phyloP scores from a whole-genome alignment of 2,329 filamentous ascomycete species.

The Alternaria triticina region DNA sequence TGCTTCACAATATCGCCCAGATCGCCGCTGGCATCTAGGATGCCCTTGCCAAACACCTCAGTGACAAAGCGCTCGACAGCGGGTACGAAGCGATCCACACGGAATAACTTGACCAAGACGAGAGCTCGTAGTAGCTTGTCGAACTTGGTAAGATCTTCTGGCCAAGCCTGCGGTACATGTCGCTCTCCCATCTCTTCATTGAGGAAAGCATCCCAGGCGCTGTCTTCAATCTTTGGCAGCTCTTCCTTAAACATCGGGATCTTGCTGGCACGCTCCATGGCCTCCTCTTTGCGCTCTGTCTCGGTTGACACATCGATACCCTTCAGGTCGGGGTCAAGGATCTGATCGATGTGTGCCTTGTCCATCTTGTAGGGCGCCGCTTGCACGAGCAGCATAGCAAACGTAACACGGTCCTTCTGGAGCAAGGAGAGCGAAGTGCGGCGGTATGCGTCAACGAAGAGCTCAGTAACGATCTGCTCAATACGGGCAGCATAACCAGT shows the following conservation, averaged over 20 bases:
- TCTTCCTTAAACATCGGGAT: conserved; percentile 76
- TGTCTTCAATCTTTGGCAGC: conserved; percentile 66
- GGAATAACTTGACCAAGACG: conserved; percentile 90
- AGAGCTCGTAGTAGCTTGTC: conserved; percentile 84
- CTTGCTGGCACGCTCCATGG: conserved; percentile 71
- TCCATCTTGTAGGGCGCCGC: conserved; percentile 97
- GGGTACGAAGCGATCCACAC: conserved; percentile 93
- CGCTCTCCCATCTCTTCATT: conserved; percentile 86
- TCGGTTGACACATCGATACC: conserved; percentile 81
- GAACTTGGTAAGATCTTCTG: conserved; percentile 65
- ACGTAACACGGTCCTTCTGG: conserved; percentile 91
- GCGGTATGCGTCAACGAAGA: conserved; percentile 91
- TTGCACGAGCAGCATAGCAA: conserved; percentile 94
- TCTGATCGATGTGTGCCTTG: conserved; percentile 81
- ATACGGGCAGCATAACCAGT: conserved; percentile 79
- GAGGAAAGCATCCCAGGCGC: conserved; percentile 82
- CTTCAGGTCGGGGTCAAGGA: conserved; percentile 78
- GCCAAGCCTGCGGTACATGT: conserved; percentile 78
- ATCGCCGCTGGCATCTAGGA: conserved; percentile 86
- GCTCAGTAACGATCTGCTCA: conserved; percentile 86
- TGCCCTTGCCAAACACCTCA: conserved; percentile 79
- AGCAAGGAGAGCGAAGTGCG: conserved; percentile 91
- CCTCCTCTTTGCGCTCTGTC: conserved; percentile 67
- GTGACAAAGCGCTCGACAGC: conserved; percentile 89
- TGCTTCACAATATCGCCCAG: conserved; percentile 83